Evolutionary conservation across 2,329 filamentous ascomycete species (phyloP).

Genomic region (Fusarium sp.): DNA sequence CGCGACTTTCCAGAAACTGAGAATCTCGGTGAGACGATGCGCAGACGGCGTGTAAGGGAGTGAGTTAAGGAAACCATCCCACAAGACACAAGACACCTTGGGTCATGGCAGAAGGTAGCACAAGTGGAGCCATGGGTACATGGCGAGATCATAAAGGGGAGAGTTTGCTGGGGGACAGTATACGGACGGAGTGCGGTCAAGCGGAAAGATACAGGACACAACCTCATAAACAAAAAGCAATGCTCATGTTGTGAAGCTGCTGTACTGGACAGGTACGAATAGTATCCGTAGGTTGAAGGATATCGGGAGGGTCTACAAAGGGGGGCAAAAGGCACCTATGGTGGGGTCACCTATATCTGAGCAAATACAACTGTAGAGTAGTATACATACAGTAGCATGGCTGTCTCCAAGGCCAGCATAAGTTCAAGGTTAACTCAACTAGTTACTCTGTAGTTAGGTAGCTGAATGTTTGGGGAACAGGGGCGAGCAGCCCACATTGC

Average conservation of each 20-base stretch:
- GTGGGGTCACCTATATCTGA: constrained; percentile 18
- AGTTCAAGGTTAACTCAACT: constrained; percentile 20
- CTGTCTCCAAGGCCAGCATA: background rate
- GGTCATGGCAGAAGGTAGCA: constrained; percentile 33
- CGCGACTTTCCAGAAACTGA: constrained; percentile 44
- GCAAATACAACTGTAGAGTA: constrained; percentile 16
- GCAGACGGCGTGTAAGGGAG: constrained; percentile 25
- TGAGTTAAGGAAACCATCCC: constrained; percentile 12
- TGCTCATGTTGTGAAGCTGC: constrained; percentile 12
- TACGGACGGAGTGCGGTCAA: constrained; percentile 15
- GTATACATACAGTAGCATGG: constrained; percentile 5
- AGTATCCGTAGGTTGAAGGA: constrained; percentile 6
- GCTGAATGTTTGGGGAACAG: constrained; percentile 16
- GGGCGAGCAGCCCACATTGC: constrained; percentile 21
- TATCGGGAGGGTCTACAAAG: constrained; percentile 1
- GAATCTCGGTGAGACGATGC: constrained; percentile 31
- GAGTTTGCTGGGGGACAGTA: constrained; percentile 2
- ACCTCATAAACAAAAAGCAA: constrained; percentile 13
- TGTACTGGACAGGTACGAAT: constrained; percentile 11
- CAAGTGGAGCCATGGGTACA: constrained; percentile 19
- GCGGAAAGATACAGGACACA: constrained; percentile 19
- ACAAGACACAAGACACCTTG: constrained; percentile 7
- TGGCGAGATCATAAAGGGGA: constrained; percentile 13
- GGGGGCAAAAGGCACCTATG: constrained; percentile 12
- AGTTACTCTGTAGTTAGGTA: background rate